Evolutionary conservation across 1,139 yeast species (phyloP), one percentile per base, ranked within the genome.

Genomic region (Pichia sp.): DNA sequence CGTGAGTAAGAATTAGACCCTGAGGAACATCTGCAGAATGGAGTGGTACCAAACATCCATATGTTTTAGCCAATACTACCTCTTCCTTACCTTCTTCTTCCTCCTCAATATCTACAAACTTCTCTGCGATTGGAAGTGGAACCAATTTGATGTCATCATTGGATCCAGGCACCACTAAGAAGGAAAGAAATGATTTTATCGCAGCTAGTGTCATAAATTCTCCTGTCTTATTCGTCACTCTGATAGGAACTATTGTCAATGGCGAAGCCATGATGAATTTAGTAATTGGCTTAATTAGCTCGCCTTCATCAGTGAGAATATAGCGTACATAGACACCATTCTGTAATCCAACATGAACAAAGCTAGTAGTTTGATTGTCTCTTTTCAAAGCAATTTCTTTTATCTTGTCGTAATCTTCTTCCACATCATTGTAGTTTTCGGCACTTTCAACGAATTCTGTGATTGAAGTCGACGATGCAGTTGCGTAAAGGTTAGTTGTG

Each of bases 301-400:
- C 78, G 0, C 96, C 97, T 3, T 73, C 64, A 1, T 69, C 66
- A 60, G 86, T 88, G 31, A 89, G 62, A 7, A 71, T 71, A 0
- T 89, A 79, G 30, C 84, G 73, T 2, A 85, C 83, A 68, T 86
- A 88, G 1, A 90, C 80, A 34, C 99, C 99, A 65, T 83, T 88
- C 25, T 73, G 78, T 74, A 91, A 74, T 1, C 98, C 98, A 48
- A 89, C 78, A 66, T 90, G 95, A 7, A 48, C 49, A 18, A 21
- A 87, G 75, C 50, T 48, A 5, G 18, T 39, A 16, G 16, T 40
- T 16, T 30, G 31, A 48, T 51, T 23, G 48, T 58, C n/a, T 10
- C 48, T 44, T 28, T 44, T 25, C 4, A 46, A 34, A 10, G 46
- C 46, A 13, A 46, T 49, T 16, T 31, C 40, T 23, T 56, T 52